phyloP scores from a whole-genome alignment of 78 protist species.

The Chrysochromulina tobinii region DNA sequence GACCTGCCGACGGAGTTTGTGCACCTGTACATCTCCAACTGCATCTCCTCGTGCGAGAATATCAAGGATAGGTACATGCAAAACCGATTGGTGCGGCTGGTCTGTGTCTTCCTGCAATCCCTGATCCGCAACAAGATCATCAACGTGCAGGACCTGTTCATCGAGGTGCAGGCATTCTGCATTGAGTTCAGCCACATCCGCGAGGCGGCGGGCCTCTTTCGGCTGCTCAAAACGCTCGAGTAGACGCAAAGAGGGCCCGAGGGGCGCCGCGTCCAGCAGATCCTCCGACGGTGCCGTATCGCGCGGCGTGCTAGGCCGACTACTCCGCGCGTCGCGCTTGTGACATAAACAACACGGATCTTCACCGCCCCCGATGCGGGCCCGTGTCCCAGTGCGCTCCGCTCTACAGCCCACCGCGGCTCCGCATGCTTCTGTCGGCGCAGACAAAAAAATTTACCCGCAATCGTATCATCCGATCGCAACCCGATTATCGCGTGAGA shows the following conservation, averaged over 20 bases:
- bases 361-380: no score
- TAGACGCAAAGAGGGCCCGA: background rate
- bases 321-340: no score
- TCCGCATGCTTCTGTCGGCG: no score
- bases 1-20: constrained; percentile 83
- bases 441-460: no score
- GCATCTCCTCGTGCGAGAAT: constrained; percentile 79
- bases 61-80: constrained; percentile 75
- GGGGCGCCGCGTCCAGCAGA: no score
- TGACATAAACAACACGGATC: no score
- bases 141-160: constrained; percentile 61
- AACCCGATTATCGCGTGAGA: no score
- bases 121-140: constrained; percentile 85
- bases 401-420: no score
- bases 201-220: constrained; percentile 57
- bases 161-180: constrained; percentile 62
- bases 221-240: constrained; percentile 29
- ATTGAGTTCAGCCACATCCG: constrained; percentile 53
- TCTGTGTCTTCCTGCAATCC: constrained; percentile 85
- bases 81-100: constrained; percentile 77
- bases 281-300: no score
- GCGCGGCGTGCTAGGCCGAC: no score
- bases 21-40: constrained; percentile 83
- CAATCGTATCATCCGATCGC: no score
- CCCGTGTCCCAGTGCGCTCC: no score